Evolutionary conservation across 768 basidiomycete species (phyloP), one percentile per base, ranked within the genome.

Genomic region (Dioszegia crocea): DNA sequence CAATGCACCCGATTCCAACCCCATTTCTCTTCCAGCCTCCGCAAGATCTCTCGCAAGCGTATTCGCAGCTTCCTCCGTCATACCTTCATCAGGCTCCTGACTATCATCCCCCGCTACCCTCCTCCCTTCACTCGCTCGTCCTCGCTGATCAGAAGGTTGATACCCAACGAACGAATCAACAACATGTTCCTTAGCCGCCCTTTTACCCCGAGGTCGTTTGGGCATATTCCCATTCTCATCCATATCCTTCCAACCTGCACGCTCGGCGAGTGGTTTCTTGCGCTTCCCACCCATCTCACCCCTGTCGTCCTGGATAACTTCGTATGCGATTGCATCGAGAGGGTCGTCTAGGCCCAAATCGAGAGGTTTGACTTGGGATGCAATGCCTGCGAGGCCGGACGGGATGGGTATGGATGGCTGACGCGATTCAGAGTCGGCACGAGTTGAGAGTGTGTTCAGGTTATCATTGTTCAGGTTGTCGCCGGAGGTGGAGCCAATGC

Each of bases 281-380:
- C 70, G 53, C 54, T 72, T 72, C 14, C 70, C 70, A 11, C 70
- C 70, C 70, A 72, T 72, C 60, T 72, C 70, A 0, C 70, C 70
- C 12, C 56, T 30, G 24, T 57, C 56, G 21, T 47, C 56, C 21
- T 39, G 8, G 24, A 40, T 26, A 4, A 39, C 21, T 6, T 53
- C 38, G 36, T 12, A 26, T 14, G 51, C 14, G 8, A 53, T 12
- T 11, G 17, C 24, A 6, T 23, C 12, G 26, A 31, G 6, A 4
- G 51, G 51, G 9, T 53, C 51, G 21, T 53, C 39, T 12, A 53
- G 40, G 3, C 8, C 17, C 10, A 53, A 23, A 14, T 40, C 51
- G 36, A 53, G 51, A 14, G 51, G 51, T 27, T 53, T 38, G 38
- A 53, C 38, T 39, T 53, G 51, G 24, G 51, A 53, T n/a, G 51